Evolutionary conservation across 305 asterid species (phyloP).

Genomic region (Rubia balearica): DNA sequence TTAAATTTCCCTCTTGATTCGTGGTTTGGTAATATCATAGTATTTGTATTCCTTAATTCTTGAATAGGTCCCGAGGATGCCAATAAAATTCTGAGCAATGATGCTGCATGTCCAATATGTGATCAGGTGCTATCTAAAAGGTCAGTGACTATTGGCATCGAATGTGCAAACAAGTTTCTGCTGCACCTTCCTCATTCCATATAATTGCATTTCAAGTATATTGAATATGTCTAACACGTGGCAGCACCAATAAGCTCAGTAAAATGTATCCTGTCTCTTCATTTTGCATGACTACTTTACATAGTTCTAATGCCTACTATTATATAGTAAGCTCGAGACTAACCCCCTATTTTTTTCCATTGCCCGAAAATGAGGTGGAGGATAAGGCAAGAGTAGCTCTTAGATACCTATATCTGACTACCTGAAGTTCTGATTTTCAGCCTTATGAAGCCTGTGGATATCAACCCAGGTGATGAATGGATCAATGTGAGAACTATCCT

Average conservation of each 20-base stretch:
- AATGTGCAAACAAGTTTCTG: background rate
- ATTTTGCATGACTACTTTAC: background rate
- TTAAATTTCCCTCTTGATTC: slow-evolving; percentile 8
- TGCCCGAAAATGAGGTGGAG: background rate
- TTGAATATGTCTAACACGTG: background rate
- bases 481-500: slow-evolving; percentile 54
- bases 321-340: background rate
- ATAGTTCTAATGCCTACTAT: background rate
- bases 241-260: background rate
- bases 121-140: slow-evolving; percentile 97
- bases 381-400: slow-evolving; percentile 10
- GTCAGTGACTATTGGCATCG: slow-evolving; percentile 26
- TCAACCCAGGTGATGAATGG: slow-evolving; percentile 90
- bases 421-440: slow-evolving; percentile 40
- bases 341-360: background rate
- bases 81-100: slow-evolving; percentile 66
- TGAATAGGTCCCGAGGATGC: slow-evolving; percentile 83
- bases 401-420: slow-evolving; percentile 6
- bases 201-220: background rate
- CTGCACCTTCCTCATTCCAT: background rate
- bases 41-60: slow-evolving; percentile 43
- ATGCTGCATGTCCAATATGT: slow-evolving; percentile 91
- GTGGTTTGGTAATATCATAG: slow-evolving; percentile 9
- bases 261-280: background rate
- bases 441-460: slow-evolving; percentile 84